Base-by-base conservation (phyloP, 352 stramenopile genomes). In the Pythium pyrilobum region DNA sequence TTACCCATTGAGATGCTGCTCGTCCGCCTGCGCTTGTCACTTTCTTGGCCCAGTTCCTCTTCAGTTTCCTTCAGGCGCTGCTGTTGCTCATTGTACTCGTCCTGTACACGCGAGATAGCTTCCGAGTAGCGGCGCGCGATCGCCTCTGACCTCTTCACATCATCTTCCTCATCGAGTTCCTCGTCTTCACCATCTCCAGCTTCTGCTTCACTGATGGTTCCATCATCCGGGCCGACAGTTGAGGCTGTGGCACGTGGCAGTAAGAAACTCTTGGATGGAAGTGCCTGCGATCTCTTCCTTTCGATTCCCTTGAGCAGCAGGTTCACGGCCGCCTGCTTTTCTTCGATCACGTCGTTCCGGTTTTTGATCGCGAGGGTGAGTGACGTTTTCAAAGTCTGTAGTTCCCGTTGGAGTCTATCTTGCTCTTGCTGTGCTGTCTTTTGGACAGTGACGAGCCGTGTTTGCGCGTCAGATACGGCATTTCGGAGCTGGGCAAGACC, bases 1-100 rank as follows among this genome's bases (percentile, higher is more conserved):
- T 46, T 77, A 11, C 74, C 72, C 2, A 83, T 59, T 15, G 62
- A 59, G 41, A 87, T 82, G 38, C 72, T 87, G 55, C 78, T 81
- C 0, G 74, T 85, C 8, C 77, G 71, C 44, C 69, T 77, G 11
- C 72, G 63, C 21, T 69, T 78, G 4, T 77, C 71, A 23, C 63
- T 67, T 28, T 81, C 69, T 20, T 66, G 43, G 0, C 43, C 46
- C 15, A 81, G 52, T 15, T 80, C 69, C 2, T 64, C 51, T 28
- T 87, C 77, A 0, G 71, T 54, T 25, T 69, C 62, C 32, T 71
- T 66, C 18, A 87, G 42, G 2, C 76, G 39, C 11, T 56, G 52
- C 38, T 84, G 70, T 27, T 87, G 77, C 10, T 65, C 69, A 20
- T 81, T 65, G 20, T 82, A 65, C 32, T 87, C 77, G 6, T 71